Percentiles rank a stretch among this genome's conserved stretches.
These are phyloP conservation scores for Achaetomiella virescens DNA, from an alignment of 495 filamentous ascomycete species.

Conservation along the genomic window DNA sequence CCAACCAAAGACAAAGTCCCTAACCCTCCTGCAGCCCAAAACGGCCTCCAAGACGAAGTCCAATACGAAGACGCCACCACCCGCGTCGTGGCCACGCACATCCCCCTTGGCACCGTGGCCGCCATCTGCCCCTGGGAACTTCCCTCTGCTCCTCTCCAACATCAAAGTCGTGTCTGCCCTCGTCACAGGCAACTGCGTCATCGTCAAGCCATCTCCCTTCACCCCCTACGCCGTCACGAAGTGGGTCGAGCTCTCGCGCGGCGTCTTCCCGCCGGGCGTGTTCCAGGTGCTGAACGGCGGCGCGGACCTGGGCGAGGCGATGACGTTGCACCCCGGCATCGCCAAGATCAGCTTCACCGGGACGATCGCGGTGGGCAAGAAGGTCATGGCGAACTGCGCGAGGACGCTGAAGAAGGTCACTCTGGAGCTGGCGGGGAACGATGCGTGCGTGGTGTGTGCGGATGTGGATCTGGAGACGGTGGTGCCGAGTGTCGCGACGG, in stretches of 20 bases:
- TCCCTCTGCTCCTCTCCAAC: constrained; percentile 49
- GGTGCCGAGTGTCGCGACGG: constrained; percentile 44
- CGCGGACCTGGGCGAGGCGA: constrained; percentile 54
- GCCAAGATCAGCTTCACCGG: constrained; percentile 68
- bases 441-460: constrained; percentile 57
- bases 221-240: constrained; percentile 65
- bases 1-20: background rate
- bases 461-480: constrained; percentile 60
- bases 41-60: constrained; percentile 38
- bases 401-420: constrained; percentile 53
- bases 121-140: constrained; percentile 63
- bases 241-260: constrained; percentile 53
- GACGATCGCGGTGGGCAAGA: constrained; percentile 57
- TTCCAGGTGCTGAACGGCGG: constrained; percentile 62
- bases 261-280: constrained; percentile 59
- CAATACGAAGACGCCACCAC: constrained; percentile 47
- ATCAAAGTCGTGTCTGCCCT: constrained; percentile 53
- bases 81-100: constrained; percentile 43
- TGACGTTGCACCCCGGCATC: constrained; percentile 53
- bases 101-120: constrained; percentile 47
- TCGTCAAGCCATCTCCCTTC: constrained; percentile 59
- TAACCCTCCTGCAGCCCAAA: constrained; percentile 22
- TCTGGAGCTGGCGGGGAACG: constrained; percentile 58
- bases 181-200: constrained; percentile 55
- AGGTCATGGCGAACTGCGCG: constrained; percentile 53